phyloP scores from a whole-genome alignment of 768 basidiomycete species.

The Aureoboletus auriporus region DNA sequence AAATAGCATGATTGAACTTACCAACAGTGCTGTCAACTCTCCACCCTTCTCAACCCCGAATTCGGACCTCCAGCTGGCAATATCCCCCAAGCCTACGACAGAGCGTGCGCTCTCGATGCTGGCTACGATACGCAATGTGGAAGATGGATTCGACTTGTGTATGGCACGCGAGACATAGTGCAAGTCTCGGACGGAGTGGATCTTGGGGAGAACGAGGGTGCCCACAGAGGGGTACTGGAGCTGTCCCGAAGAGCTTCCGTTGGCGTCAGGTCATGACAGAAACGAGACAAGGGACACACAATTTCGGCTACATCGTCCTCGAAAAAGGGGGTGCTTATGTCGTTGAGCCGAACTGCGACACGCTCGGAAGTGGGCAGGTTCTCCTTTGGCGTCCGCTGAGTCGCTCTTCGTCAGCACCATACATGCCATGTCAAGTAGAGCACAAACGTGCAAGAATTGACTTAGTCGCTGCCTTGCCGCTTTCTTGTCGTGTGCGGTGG shows the following conservation, averaged over 20 bases:
- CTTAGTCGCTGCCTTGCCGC: slow-evolving; percentile 52
- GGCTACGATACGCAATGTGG: slow-evolving; percentile 59
- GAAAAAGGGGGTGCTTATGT: slow-evolving; percentile 62
- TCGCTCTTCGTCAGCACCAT: slow-evolving; percentile 15
- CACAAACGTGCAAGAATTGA: slow-evolving; percentile 52
- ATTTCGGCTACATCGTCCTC: slow-evolving; percentile 57
- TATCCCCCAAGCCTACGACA: slow-evolving; percentile 61
- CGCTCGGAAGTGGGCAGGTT: slow-evolving; percentile 42
- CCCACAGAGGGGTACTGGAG: slow-evolving; percentile 44
- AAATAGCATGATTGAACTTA: slow-evolving; percentile 6
- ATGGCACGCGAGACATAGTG: slow-evolving; percentile 49
- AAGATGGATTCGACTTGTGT: slow-evolving; percentile 18
- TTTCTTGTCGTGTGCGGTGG: slow-evolving; percentile 51
- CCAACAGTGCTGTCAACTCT: slow-evolving; percentile 59
- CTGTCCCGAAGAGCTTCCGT: slow-evolving; percentile 28
- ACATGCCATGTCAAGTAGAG: not conserved
- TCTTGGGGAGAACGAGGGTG: slow-evolving; percentile 82
- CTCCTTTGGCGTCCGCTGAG: slow-evolving; percentile 21
- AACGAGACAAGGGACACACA: slow-evolving; percentile 33
- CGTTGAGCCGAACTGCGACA: slow-evolving; percentile 73
- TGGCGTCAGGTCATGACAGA: not conserved
- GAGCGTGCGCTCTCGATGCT: slow-evolving; percentile 84
- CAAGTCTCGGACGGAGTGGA: slow-evolving; percentile 67
- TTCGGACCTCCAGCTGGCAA: slow-evolving; percentile 64
- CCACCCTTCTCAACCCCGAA: slow-evolving; percentile 46